A percentile compares a stretch with the other conserved stretches of the same genome.
Evolutionary conservation across 441 rosid species (phyloP).

Genomic region (Aquilaria agallochum): DNA sequence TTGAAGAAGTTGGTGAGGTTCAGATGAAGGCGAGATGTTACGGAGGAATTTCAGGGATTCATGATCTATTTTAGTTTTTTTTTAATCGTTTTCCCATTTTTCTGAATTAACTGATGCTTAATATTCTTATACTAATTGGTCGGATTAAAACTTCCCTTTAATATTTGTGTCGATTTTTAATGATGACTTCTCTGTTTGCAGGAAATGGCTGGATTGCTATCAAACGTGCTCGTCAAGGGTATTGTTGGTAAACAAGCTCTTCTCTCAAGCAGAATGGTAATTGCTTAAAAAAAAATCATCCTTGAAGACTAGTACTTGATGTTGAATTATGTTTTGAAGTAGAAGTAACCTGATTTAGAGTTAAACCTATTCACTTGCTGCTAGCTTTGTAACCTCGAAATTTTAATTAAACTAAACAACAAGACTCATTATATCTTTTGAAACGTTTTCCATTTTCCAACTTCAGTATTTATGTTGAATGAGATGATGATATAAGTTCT

Average conservation of each 20-base stretch:
- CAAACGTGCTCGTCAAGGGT: constrained; percentile 45
- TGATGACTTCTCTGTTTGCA: neutral
- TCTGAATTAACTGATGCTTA: too few relatives aligned
- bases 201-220: constrained; percentile 56
- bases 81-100: too few relatives aligned
- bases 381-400: neutral
- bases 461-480: neutral
- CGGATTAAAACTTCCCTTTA: too few relatives aligned
- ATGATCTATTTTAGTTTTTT: too few relatives aligned
- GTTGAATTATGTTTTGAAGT: too few relatives aligned
- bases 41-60: too few relatives aligned
- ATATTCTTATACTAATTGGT: too few relatives aligned
- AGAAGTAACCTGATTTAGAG: neutral
- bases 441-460: neutral
- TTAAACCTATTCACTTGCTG: neutral
- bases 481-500: neutral
- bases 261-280: constrained; percentile 43
- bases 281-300: neutral
- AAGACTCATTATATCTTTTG: neutral
- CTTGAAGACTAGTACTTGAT: too few relatives aligned
- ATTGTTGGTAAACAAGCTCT: constrained; percentile 36
- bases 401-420: too few relatives aligned
- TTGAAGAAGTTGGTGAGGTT: too few relatives aligned
- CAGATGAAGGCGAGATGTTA: too few relatives aligned
- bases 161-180: too few relatives aligned